These are phyloP conservation scores for Purshia tridentata DNA, from an alignment of 306 rosid genomes.

Conservation along the genomic window DNA sequence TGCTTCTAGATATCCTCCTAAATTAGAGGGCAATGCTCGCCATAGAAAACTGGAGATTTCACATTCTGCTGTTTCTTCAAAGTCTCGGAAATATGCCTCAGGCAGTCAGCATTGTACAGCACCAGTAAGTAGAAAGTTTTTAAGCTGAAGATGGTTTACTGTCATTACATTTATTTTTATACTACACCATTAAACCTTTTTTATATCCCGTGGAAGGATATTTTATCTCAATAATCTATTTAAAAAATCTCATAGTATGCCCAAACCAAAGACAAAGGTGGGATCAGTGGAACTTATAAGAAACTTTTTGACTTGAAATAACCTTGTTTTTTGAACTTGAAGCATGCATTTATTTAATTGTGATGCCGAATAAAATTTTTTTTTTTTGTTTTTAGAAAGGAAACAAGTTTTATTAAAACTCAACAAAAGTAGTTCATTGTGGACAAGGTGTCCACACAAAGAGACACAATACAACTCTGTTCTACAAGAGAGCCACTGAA, in stretches of 20 bases:
- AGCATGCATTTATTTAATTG: not conserved
- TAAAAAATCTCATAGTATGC: not conserved
- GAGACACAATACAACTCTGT: too few species aligned
- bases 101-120: conserved; percentile 2
- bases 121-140: conserved; percentile 10
- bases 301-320: not conserved
- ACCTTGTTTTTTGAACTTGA: not conserved
- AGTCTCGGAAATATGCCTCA: not conserved
- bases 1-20: conserved; percentile 7
- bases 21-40: not conserved
- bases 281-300: not conserved
- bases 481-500: too few species aligned
- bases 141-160: not conserved
- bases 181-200: not conserved
- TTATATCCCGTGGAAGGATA: not conserved
- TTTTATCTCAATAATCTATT: not conserved
- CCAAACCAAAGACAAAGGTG: not conserved
- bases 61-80: not conserved
- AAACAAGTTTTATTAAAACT: too few species aligned
- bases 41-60: not conserved
- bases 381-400: too few species aligned
- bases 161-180: not conserved
- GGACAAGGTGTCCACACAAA: too few species aligned
- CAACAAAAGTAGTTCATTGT: too few species aligned
- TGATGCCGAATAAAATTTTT: too few species aligned